These are phyloP conservation scores for Fusarium floridanum DNA, from an alignment of 2,329 filamentous ascomycete genomes.

Conservation along the genomic window DNA sequence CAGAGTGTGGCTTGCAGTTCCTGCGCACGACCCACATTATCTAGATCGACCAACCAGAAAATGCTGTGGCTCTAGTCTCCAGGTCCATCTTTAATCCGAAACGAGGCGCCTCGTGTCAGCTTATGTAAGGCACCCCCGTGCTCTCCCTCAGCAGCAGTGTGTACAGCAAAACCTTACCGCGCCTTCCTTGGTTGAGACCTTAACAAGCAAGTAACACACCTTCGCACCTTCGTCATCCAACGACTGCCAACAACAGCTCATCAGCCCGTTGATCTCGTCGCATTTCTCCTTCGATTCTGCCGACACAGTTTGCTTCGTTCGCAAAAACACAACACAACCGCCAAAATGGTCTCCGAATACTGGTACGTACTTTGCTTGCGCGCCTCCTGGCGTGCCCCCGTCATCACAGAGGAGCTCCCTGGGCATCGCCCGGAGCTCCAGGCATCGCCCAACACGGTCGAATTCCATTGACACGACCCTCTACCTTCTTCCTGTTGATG, in stretches of 20 bases:
- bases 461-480: conserved; percentile 16
- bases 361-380: conserved; percentile 73
- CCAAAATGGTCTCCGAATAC: conserved; percentile 82
- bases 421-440: conserved; percentile 49
- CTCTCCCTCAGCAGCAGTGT: conserved; percentile 35
- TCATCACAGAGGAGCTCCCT: conserved; percentile 50
- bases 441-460: conserved; percentile 38
- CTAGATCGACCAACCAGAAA: background rate
- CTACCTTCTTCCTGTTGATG: conserved; percentile 17
- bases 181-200: conserved; percentile 57
- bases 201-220: conserved; percentile 48
- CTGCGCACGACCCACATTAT: background rate
- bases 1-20: conserved; percentile 30
- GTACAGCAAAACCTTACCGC: conserved; percentile 58
- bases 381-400: conserved; percentile 46
- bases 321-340: conserved; percentile 43
- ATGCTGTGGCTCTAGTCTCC: background rate
- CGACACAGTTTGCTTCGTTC: conserved; percentile 28
- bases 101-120: conserved; percentile 27
- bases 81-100: conserved; percentile 40
- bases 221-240: conserved; percentile 44
- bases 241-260: conserved; percentile 35
- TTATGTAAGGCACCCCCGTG: conserved; percentile 51
- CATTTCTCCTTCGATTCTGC: conserved; percentile 29
- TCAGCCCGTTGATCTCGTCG: conserved; percentile 27